phyloP scores from a whole-genome alignment of 1,284 basidiomycete species.

The Fomitopsis pinicola region DNA sequence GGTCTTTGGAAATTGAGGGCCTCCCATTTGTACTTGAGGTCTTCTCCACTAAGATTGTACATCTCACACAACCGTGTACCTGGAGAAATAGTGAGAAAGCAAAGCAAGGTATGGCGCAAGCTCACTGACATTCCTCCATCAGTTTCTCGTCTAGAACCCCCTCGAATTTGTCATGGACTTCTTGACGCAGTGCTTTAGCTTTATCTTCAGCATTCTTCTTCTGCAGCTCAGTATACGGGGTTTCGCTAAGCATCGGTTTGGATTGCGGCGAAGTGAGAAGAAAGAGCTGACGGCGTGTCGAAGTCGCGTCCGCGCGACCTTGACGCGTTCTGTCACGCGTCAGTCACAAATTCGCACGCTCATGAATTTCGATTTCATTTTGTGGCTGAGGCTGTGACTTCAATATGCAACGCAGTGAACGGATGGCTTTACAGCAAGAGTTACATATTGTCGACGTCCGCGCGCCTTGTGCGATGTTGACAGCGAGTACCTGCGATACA shows the following conservation, averaged over 20 bases:
- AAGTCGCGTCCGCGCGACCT: not conserved
- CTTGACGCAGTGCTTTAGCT: not conserved
- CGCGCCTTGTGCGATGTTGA: too few species aligned
- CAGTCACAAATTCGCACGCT: not conserved
- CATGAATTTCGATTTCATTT: too few species aligned
- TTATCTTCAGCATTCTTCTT: conserved; percentile 2
- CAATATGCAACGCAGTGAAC: not conserved
- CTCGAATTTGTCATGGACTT: conserved; percentile 14
- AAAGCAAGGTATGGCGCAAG: too few species aligned
- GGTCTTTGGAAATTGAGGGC: conserved; percentile 40
- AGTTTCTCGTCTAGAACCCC: conserved; percentile 12
- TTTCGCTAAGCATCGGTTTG: not conserved
- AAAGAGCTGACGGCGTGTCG: not conserved
- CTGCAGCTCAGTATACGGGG: not conserved
- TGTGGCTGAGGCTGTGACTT: not conserved
- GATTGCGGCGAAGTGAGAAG: not conserved
- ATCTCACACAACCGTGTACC: conserved; percentile 63
- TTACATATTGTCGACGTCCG: too few species aligned
- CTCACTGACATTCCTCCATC: conserved; percentile 15
- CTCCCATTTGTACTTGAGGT: conserved; percentile 73
- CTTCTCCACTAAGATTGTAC: conserved; percentile 52
- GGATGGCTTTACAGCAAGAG: not conserved
- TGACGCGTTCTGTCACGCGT: conserved; percentile 8
- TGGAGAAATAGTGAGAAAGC: conserved; percentile 20
- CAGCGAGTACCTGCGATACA: too few species aligned